phyloP scores from a whole-genome alignment of 1,284 basidiomycete genomes.

The Ceratorhiza oryzae-sativae region DNA sequence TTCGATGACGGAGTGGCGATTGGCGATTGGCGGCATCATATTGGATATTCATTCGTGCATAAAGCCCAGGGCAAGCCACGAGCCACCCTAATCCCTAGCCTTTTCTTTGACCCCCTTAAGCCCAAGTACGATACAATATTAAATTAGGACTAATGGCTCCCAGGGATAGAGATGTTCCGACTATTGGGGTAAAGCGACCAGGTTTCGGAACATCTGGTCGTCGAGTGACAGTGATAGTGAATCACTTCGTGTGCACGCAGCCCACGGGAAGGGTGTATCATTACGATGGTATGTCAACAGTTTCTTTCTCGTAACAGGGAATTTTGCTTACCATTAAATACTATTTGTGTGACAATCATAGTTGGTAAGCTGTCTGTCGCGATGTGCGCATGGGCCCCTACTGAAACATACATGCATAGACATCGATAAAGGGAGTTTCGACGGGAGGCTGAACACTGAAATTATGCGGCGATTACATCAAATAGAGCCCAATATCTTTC shows the following conservation, averaged over 20 bases:
- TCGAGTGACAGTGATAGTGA: slow-evolving; percentile 55
- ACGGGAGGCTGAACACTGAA: slow-evolving; percentile 33
- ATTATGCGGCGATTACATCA: slow-evolving; percentile 41
- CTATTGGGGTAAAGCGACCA: slow-evolving; percentile 69
- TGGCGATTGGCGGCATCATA: background rate
- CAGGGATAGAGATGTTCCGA: slow-evolving; percentile 44
- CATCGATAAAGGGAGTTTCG: slow-evolving; percentile 38
- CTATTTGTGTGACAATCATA: background rate
- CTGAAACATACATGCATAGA: background rate
- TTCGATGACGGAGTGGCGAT: background rate
- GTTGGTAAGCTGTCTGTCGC: slow-evolving; percentile 13
- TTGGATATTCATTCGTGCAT: background rate
- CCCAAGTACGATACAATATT: too few species aligned
- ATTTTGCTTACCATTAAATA: background rate
- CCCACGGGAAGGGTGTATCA: slow-evolving; percentile 39
- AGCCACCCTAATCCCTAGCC: background rate
- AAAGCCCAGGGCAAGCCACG: background rate
- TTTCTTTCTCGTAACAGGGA: background rate
- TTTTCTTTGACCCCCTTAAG: too few species aligned
- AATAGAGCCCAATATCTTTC: slow-evolving; percentile 39
- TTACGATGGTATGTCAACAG: slow-evolving; percentile 38
- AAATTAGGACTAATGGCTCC: slow-evolving; percentile 20
- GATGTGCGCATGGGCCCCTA: background rate
- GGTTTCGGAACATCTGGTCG: slow-evolving; percentile 66
- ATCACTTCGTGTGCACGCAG: slow-evolving; percentile 41